Percentiles rank a stretch among this genome's conserved stretches.
These are phyloP conservation scores for Grosmannia serpens DNA, from an alignment of 2,329 filamentous ascomycete species.

Conservation along the genomic window DNA sequence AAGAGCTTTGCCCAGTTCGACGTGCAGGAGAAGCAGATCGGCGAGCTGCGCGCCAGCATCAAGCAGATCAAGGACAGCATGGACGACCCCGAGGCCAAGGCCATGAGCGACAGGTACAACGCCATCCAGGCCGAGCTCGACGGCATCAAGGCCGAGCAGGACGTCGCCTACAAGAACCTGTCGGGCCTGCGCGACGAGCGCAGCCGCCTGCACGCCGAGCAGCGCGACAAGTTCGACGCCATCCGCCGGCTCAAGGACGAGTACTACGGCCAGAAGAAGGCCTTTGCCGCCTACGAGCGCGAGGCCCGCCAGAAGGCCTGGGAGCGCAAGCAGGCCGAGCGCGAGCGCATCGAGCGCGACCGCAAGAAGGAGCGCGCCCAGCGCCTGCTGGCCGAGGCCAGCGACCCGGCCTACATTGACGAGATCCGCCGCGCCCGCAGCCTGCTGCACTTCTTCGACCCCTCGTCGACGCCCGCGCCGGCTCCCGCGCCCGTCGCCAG, in stretches of 20 bases:
- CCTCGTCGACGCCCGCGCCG: constrained; percentile 38
- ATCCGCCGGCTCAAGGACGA: constrained; percentile 84
- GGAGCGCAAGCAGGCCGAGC: constrained; percentile 73
- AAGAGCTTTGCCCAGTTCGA: constrained; percentile 86
- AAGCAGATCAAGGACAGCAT: constrained; percentile 78
- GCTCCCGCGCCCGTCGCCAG: constrained; percentile 45
- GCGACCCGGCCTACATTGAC: constrained; percentile 78
- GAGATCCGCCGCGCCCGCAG: constrained; percentile 85
- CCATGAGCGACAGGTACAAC: constrained; percentile 75
- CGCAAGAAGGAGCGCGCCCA: constrained; percentile 66
- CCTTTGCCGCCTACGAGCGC: constrained; percentile 72
- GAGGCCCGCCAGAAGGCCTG: constrained; percentile 65
- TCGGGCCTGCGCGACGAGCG: constrained; percentile 77
- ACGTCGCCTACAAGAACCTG: constrained; percentile 80
- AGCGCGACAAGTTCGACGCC: constrained; percentile 73
- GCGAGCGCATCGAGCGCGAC: constrained; percentile 59
- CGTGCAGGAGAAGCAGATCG: constrained; percentile 76
- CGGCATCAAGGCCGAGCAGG: constrained; percentile 81
- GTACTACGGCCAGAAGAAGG: constrained; percentile 72
- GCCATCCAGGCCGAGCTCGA: constrained; percentile 82
- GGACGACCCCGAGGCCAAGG: constrained; percentile 85
- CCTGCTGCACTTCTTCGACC: constrained; percentile 86
- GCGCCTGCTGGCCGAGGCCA: constrained; percentile 68
- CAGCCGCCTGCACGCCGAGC: constrained; percentile 69
- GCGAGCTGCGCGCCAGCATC: constrained; percentile 76